A percentile compares a stretch with the other conserved stretches of the same genome.
These are phyloP conservation scores for Prototheca cutis DNA, from an alignment of 163 green algal species.

Conservation along the genomic window DNA sequence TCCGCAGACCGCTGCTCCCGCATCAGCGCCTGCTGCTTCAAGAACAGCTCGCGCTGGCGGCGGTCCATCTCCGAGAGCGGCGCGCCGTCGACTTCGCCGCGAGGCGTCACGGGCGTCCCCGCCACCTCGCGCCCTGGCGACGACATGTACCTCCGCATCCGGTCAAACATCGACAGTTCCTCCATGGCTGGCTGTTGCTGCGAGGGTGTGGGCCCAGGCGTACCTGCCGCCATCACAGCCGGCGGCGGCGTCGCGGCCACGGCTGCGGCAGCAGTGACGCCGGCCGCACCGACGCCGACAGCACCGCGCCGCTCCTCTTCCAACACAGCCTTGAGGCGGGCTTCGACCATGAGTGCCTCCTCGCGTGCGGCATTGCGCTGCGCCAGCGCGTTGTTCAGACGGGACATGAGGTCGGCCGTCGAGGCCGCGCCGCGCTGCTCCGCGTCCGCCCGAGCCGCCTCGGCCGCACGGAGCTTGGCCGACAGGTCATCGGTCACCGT, in stretches of 20 bases:
- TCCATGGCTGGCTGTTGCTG: no score
- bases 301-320: slow-evolving; percentile 12
- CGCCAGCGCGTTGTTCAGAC: slow-evolving; percentile 74
- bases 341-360: slow-evolving; percentile 49
- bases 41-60: slow-evolving; percentile 63
- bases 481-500: background rate
- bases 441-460: slow-evolving; percentile 2
- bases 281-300: no score
- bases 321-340: slow-evolving; percentile 41
- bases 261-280: no score
- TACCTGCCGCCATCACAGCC: no score
- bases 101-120: background rate
- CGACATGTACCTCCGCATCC: slow-evolving; percentile 20
- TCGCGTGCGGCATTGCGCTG: slow-evolving; percentile 77
- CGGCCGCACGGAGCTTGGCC: background rate
- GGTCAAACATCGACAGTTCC: slow-evolving; percentile 15
- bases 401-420: slow-evolving; percentile 55
- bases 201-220: no score
- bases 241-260: no score
- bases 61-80: slow-evolving; percentile 52
- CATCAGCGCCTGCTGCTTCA: slow-evolving; percentile 55
- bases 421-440: slow-evolving; percentile 12
- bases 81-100: background rate
- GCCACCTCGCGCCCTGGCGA: slow-evolving; percentile 5
- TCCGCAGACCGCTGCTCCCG: slow-evolving; percentile 69